Percentiles rank a stretch among this genome's conserved stretches.
phyloP scores from a whole-genome alignment of 495 filamentous ascomycete species.

The Emericellopsis terricola region DNA sequence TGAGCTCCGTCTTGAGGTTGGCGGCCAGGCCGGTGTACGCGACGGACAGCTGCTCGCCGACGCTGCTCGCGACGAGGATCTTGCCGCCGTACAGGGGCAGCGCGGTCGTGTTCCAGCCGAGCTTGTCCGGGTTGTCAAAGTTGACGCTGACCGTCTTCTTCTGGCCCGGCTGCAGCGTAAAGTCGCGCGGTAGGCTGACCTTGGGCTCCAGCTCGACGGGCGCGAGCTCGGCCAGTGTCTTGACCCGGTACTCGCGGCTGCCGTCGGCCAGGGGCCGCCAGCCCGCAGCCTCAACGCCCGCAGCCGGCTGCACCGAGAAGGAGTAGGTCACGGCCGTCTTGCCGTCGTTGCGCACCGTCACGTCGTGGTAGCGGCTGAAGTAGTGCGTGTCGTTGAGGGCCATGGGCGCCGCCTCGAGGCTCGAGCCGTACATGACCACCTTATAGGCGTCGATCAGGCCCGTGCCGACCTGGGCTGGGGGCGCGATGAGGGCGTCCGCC shows the following conservation, averaged over 20 bases:
- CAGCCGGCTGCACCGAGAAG: slow-evolving; percentile 10
- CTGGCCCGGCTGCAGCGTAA: slow-evolving; percentile 6
- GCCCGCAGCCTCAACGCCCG: slow-evolving; percentile 4
- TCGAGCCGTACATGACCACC: slow-evolving; percentile 18
- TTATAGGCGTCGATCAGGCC: slow-evolving; percentile 28
- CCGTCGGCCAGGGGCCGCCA: too few species aligned
- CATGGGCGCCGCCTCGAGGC: slow-evolving; percentile 17
- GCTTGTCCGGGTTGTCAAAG: slow-evolving; percentile 11
- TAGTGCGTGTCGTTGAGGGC: slow-evolving; percentile 27
- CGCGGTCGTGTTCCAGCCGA: slow-evolving; percentile 4
- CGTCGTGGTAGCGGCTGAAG: slow-evolving; percentile 13
- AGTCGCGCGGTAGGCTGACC: background rate
- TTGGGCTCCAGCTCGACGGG: background rate
- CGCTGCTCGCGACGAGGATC: slow-evolving; percentile 12
- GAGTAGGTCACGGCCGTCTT: slow-evolving; percentile 14
- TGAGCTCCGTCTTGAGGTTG: slow-evolving; percentile 5
- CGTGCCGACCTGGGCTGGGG: slow-evolving; percentile 26
- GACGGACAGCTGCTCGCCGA: slow-evolving; percentile 14
- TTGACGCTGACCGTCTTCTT: slow-evolving; percentile 9
- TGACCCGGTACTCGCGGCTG: background rate
- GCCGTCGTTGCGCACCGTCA: slow-evolving; percentile 24
- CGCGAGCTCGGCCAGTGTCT: background rate
- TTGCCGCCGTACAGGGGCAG: slow-evolving; percentile 19
- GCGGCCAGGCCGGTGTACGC: slow-evolving; percentile 10
- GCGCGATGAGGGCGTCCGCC: slow-evolving; percentile 15